Base-by-base conservation (phyloP, 2,329 filamentous ascomycete species). In the Colletotrichum higginsianum region DNA sequence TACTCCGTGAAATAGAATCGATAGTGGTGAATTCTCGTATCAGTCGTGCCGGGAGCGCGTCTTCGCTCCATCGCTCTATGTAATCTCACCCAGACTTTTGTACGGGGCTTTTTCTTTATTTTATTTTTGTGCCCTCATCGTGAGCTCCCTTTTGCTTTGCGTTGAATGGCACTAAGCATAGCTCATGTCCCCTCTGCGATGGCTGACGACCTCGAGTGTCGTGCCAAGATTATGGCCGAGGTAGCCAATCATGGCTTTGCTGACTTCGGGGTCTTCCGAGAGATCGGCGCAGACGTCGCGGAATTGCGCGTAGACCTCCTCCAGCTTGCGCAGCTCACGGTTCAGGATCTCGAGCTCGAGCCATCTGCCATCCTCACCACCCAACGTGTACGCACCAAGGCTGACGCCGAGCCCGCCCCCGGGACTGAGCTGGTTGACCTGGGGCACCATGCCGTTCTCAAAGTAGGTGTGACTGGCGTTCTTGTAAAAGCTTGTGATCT, bases 401-500 rank as follows among this genome's bases (percentile, higher is more conserved):
- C 82, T 84, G 30, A 86, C 79, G 0, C 82, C 82, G 0, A 83
- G 74, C 5, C 76, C 78, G 11, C 72, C 75, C 2, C 67, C 73
- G 9, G 49, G 61, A 66, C 69, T 47, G 73, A 52, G 47, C 49
- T 65, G 61, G 75, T 68, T 66, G 74, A 71, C 16, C 47, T 64
- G 50, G 52, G 70, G 47, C 57, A 74, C 52, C 44, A 49, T 68
- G 68, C n/a, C 75, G 73, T 50, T 76, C 49, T 82, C 83, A 68
- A 84, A 84, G 67, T 84, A 82, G 4, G 79, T 77, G 58, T 82
- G 78, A 12, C 80, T 82, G 2, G 83, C 84, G 21, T 79, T 80
- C 67, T 82, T 83, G 77, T 87, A 87, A 63, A 86, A 82, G 1
- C 81, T 83, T 1, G 84, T 83, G 57, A 86, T 83, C 75, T 86